Evolutionary conservation across 805 yeast genomes (phyloP).

Genomic region (Isabelozyma pseudorhagii): DNA sequence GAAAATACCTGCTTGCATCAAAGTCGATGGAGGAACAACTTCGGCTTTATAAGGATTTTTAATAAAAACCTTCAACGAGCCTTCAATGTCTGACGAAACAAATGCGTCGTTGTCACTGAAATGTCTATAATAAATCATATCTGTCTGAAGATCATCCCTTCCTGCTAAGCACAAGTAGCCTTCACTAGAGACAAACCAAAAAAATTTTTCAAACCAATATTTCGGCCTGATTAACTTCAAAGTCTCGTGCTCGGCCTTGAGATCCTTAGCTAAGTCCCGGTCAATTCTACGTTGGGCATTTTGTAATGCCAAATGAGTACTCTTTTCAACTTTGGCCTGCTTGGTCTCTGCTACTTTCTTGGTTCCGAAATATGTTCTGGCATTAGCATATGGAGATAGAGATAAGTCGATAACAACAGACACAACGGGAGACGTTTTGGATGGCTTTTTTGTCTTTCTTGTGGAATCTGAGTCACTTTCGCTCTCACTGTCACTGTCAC

Average conservation of each 20-base stretch:
- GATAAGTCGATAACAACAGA: constrained; percentile 64
- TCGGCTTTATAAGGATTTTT: constrained; percentile 74
- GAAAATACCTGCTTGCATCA: constrained; percentile 85
- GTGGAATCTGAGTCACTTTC: neutral
- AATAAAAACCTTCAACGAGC: constrained; percentile 72
- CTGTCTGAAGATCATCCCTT: constrained; percentile 74
- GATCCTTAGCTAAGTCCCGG: constrained; percentile 62
- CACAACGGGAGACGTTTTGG: constrained; percentile 18
- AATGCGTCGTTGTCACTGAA: constrained; percentile 70
- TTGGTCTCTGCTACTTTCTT: constrained; percentile 75
- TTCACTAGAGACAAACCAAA: constrained; percentile 92
- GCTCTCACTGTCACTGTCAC: constrained; percentile 2
- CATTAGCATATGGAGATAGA: constrained; percentile 84
- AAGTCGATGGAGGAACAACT: constrained; percentile 78
- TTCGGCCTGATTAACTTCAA: constrained; percentile 66
- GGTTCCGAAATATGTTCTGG: constrained; percentile 73
- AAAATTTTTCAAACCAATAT: constrained; percentile 90
- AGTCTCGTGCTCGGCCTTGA: constrained; percentile 49
- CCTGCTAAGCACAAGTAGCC: constrained; percentile 87
- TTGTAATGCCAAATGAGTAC: constrained; percentile 72
- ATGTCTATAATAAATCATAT: constrained; percentile 74
- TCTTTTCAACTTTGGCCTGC: constrained; percentile 75
- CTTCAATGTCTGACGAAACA: constrained; percentile 72
- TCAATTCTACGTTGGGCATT: constrained; percentile 78
- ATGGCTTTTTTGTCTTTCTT: constrained; percentile 8